Evolutionary conservation across 306 rosid genomes (phyloP), one percentile per base, ranked within the genome.

Genomic region (Cucurbita moschata): DNA sequence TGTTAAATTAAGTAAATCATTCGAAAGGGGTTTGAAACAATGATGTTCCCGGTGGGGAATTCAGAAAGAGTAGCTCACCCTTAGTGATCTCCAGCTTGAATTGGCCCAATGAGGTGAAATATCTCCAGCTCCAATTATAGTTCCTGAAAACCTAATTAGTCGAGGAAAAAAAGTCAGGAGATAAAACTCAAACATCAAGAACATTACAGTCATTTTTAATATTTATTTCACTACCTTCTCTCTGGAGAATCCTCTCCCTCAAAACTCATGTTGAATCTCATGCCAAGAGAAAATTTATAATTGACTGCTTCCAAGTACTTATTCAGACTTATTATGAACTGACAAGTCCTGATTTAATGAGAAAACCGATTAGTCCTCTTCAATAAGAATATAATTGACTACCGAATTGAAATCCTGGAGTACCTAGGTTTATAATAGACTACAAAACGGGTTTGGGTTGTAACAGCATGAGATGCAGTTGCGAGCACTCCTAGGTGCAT

Each of bases 401-500:
- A 57, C 69, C 43, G n/a, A 73, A 42, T 44, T 43, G 21, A 58
- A 42, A 51, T 38, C 16, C 21, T 19, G 6, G 8, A 38, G 40
- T 77, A 89, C 99, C 99, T 87, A 44, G 97, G 99, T 82, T 91
- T 94, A 76, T 94, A 88, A 78, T 84, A 94, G 23, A 94, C 97
- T 9, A 85, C 80, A 52, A 94, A 94, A 56, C 83, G 81, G 69
- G 96, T 94, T 75, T 83, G 87, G 57, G 97, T 86, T 23, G 87
- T 74, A 81, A 89, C 92, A 68, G 99, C 97, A 79, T 94, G 97
- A 30, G 96, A 89, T 66, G 99, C 99, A 72, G 99, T 94, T 57
- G 97, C 99, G 19, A 94, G 96, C 79, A 94, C 96, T 75, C 99
- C 99, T 23, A 88, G 78, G 82, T 91, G 97, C 99, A 94, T 94